Evolutionary conservation across 2,329 filamentous ascomycete species (phyloP), one percentile per base, ranked within the genome.

Genomic region (Macrophomina phaseolina): DNA sequence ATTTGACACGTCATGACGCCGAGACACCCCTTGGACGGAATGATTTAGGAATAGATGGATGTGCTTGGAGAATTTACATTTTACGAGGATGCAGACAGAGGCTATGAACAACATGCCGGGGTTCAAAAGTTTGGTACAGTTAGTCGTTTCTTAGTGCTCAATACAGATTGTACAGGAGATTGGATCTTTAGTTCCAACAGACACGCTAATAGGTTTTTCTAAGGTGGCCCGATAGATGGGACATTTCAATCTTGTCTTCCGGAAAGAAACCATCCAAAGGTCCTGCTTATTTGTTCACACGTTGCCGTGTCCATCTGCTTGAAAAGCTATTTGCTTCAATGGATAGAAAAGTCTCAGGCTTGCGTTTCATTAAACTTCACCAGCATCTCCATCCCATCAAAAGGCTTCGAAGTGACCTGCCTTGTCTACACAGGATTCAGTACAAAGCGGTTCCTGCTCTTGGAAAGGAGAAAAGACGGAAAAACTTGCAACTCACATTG

Each of bases 321-420:
- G 23, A 23, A 23, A 23, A 23, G 23, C 23, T 23, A 2, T 23
- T 23, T 23, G 23, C 34, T 36, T 7, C 12, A 42, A 2, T 7
- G 16, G 14, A 30, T n/a, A 5, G 18, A 1, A 30, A 4, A 14
- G 2, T 0, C 16, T 49, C 18, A 49, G 12, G n/a, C 11, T 9
- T 34, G 12, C 14, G 45, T 14, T 18, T 64, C 46, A 34, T 64
- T 32, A 18, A 64, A 64, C 28, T 46, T 53, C 12, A 64, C 61
- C 61, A 16, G 7, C 30, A 77, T 68, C 11, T 69, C 70, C 76
- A 78, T 77, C 12, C 73, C 71, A 23, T 78, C 75, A 58, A 75
- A 74, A 4, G 75, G 75, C 51, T 75, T 76, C 14, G 73, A 65
- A 3, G 76, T 77, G 8, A 78, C 70, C 5, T 72, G 69, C 68